Conservation (phyloP, 1,284 basidiomycete genomes). For the Moniliella sp. region DNA sequence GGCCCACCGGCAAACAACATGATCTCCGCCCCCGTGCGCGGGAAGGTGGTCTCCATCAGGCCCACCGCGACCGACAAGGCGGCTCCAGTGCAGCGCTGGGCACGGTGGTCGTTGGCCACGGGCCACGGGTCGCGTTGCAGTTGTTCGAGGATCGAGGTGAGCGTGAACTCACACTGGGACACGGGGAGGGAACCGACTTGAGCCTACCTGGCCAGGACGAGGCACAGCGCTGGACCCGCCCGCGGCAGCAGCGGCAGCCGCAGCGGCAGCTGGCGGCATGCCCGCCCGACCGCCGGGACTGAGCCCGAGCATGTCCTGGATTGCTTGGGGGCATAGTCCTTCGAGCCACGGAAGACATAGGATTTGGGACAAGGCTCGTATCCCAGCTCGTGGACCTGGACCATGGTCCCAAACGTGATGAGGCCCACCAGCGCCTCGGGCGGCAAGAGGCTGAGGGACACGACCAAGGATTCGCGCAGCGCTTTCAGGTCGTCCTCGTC, state of each 20-base stretch:
- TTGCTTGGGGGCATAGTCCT: conserved; percentile 93
- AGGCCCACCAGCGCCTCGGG: conserved; percentile 82
- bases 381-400: conserved; percentile 94
- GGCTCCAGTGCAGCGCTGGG: conserved; percentile 85
- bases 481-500: conserved; percentile 91
- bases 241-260: conserved; percentile 45
- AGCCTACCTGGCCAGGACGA: too few species aligned
- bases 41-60: conserved; percentile 82
- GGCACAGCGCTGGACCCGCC: conserved; percentile 71
- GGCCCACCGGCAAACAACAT: conserved; percentile 92
- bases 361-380: conserved; percentile 91
- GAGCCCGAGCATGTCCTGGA: conserved; percentile 85
- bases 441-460: conserved; percentile 75
- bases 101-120: conserved; percentile 77
- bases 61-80: conserved; percentile 83
- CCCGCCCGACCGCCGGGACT: conserved; percentile 40
- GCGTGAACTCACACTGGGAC: conserved; percentile 81
- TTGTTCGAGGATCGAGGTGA: conserved; percentile 76
- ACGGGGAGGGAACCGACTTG: too few species aligned
- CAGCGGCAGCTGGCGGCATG: too few species aligned
- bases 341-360: conserved; percentile 96
- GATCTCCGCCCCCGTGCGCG: conserved; percentile 82
- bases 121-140: conserved; percentile 88
- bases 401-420: conserved; percentile 90
- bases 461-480: conserved; percentile 69